These are phyloP conservation scores for Melampsora abietis-canadensis DNA, from an alignment of 1,284 basidiomycete species.

Conservation along the genomic window DNA sequence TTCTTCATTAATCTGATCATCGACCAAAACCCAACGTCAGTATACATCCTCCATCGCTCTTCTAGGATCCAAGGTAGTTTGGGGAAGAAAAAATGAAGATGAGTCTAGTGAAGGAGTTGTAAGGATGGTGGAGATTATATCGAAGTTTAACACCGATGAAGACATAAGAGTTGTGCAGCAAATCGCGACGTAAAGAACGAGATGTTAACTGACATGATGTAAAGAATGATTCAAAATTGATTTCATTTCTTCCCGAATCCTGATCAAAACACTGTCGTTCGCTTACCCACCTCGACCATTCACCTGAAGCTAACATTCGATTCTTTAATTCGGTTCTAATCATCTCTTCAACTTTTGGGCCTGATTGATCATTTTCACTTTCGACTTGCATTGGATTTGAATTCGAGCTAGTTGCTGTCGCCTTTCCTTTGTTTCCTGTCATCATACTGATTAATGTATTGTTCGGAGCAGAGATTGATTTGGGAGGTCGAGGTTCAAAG, in stretches of 20 bases:
- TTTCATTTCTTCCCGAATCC: background rate
- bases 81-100: background rate
- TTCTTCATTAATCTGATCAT: conserved; percentile 23
- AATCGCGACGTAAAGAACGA: background rate
- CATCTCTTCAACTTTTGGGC: conserved; percentile 12
- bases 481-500: too few species aligned
- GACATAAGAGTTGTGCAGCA: background rate
- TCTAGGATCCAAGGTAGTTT: too few species aligned
- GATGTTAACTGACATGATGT: background rate
- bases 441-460: too few species aligned
- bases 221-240: background rate
- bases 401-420: too few species aligned
- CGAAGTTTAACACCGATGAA: background rate
- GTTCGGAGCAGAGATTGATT: too few species aligned
- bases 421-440: too few species aligned
- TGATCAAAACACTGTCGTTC: too few species aligned
- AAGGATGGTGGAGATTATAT: background rate
- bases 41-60: background rate
- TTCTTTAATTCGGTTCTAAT: conserved; percentile 28
- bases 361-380: too few species aligned
- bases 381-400: too few species aligned
- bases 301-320: conserved; percentile 30
- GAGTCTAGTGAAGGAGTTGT: background rate
- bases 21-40: background rate
- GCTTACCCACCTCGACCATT: conserved; percentile 32